Conservation (phyloP, 768 basidiomycete species). For the Rhodotorula taiwanensis region DNA sequence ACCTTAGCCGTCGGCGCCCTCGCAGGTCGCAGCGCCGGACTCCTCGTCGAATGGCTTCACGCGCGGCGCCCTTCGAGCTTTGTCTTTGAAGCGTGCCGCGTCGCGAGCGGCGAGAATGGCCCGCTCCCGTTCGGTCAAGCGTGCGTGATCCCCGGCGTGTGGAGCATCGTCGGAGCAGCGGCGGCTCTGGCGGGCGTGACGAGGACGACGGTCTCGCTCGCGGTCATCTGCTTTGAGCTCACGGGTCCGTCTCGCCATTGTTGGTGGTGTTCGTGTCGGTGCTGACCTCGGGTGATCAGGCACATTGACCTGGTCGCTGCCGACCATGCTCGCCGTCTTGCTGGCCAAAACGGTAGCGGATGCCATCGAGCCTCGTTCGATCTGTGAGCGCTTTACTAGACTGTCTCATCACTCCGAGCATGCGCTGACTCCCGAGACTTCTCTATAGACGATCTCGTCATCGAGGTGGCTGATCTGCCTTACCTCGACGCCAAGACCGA, state of each 20-base stretch:
- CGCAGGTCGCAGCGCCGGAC: constrained; percentile 78
- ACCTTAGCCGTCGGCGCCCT: constrained; percentile 88
- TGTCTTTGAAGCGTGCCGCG: constrained; percentile 62
- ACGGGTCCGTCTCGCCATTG: no score
- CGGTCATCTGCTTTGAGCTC: constrained; percentile 86
- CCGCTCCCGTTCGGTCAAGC: constrained; percentile 38
- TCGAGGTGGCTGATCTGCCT: constrained; percentile 82
- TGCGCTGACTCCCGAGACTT: neutral
- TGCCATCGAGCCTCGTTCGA: constrained; percentile 81
- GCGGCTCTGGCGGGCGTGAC: constrained; percentile 93
- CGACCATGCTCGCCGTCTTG: constrained; percentile 74
- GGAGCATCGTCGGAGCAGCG: constrained; percentile 63
- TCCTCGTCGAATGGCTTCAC: constrained; percentile 69
- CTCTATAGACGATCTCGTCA: constrained; percentile 63
- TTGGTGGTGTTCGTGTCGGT: neutral
- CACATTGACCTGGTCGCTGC: constrained; percentile 82
- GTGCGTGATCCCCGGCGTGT: constrained; percentile 72
- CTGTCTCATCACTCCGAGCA: neutral
- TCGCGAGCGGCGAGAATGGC: constrained; percentile 49
- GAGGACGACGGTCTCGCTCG: constrained; percentile 81
- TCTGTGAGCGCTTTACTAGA: constrained; percentile 51
- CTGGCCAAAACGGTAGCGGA: constrained; percentile 87
- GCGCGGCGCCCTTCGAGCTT: constrained; percentile 55
- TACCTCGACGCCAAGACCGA: constrained; percentile 87
- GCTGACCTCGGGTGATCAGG: constrained; percentile 49